These are phyloP conservation scores for Penicillium chermesinum DNA, from an alignment of 495 filamentous ascomycete genomes.

Conservation along the genomic window DNA sequence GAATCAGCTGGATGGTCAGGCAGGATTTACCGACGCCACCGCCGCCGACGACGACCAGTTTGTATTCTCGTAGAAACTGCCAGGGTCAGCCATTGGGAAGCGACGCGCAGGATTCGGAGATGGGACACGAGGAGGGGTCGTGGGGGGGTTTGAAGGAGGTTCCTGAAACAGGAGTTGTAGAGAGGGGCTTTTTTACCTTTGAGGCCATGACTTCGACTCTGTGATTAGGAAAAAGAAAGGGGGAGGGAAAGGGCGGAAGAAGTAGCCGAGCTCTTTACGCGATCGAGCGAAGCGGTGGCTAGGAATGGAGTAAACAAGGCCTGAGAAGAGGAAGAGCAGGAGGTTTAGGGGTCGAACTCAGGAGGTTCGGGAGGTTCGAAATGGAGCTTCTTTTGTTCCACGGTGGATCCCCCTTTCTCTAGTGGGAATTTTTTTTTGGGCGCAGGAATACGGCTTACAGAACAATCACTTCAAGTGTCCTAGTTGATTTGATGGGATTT, in stretches of 20 bases:
- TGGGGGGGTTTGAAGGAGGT: neutral
- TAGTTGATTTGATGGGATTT: too few species aligned
- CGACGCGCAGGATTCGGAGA: neutral
- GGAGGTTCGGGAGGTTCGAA: neutral
- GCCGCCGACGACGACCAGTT: conserved; percentile 95
- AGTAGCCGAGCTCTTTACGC: neutral
- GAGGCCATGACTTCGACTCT: conserved; percentile 21
- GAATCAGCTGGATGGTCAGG: conserved; percentile 98
- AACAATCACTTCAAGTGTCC: too few species aligned
- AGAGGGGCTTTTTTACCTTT: conserved; percentile 21
- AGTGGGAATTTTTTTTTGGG: neutral
- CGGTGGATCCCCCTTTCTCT: neutral
- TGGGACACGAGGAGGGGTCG: neutral
- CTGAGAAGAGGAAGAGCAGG: neutral
- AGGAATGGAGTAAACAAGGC: neutral
- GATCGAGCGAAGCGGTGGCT: neutral
- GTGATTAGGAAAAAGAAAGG: conserved; percentile 7
- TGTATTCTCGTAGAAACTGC: conserved; percentile 97
- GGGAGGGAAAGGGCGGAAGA: conserved; percentile 2
- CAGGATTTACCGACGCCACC: conserved; percentile 99
- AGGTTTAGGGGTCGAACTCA: neutral
- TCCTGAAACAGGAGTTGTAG: neutral
- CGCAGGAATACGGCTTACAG: neutral
- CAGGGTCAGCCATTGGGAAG: conserved; percentile 14
- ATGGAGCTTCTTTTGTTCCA: neutral